phyloP scores from a whole-genome alignment of 257 asterid species.

The Euphrasia confusa region DNA sequence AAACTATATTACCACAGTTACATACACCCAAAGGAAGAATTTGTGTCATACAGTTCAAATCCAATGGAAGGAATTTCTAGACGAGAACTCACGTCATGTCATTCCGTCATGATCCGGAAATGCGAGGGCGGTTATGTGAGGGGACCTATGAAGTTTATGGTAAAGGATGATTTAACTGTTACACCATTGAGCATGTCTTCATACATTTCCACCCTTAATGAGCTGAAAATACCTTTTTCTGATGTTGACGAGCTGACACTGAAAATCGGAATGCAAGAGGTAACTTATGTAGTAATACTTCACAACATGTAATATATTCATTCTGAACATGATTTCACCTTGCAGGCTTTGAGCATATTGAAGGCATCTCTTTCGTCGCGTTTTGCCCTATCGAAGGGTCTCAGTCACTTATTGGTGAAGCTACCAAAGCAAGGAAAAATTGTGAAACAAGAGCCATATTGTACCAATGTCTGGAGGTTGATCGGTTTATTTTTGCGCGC shows the following conservation, averaged over 20 bases:
- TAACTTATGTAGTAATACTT: neutral
- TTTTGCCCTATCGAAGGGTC: neutral
- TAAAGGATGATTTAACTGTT: constrained; percentile 9
- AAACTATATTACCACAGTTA: neutral
- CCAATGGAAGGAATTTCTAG: too few relatives aligned
- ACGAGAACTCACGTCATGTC: too few relatives aligned
- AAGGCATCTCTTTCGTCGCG: neutral
- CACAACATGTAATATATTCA: neutral
- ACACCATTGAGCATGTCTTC: neutral
- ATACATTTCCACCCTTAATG: neutral
- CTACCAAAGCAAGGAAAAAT: too few relatives aligned
- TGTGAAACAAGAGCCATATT: too few relatives aligned
- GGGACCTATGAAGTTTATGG: neutral
- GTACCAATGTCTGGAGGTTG: too few relatives aligned
- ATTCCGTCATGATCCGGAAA: too few relatives aligned
- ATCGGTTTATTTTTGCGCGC: too few relatives aligned
- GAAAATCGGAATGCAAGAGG: constrained; percentile 7
- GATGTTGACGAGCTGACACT: neutral
- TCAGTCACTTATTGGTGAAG: too few relatives aligned
- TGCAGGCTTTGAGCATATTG: neutral
- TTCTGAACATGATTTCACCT: neutral
- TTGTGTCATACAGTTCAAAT: neutral
- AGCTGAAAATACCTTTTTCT: neutral
- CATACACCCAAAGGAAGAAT: neutral
- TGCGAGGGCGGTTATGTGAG: neutral